Conservation (phyloP, 2,329 filamentous ascomycete species). For the Magnaporthales sp. region DNA sequence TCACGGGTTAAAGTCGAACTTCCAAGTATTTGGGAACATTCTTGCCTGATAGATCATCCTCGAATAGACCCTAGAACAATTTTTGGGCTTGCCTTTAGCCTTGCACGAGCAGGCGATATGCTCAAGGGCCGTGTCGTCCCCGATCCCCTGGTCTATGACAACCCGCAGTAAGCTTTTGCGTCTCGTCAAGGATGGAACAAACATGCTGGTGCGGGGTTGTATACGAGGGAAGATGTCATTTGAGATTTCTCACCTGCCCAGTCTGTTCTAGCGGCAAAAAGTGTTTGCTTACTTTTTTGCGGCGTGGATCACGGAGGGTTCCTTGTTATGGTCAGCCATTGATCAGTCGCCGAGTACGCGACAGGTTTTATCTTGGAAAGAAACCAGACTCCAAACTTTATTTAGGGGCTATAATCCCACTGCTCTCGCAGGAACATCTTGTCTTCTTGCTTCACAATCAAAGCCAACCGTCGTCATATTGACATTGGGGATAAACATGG, state of each 20-base stretch:
- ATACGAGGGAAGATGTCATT: neutral
- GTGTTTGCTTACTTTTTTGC: neutral
- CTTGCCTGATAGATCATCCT: too few species aligned
- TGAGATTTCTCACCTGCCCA: neutral
- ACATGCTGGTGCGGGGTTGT: neutral
- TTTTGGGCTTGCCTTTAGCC: too few species aligned
- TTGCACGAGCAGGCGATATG: too few species aligned
- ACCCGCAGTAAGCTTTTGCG: neutral
- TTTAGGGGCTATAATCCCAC: neutral
- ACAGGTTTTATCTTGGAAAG: neutral
- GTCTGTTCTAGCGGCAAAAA: neutral
- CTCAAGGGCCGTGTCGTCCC: too few species aligned
- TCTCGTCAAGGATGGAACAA: neutral
- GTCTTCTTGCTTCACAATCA: neutral
- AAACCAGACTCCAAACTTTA: neutral
- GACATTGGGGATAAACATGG: neutral
- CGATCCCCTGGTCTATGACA: too few species aligned
- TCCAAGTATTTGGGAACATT: too few species aligned
- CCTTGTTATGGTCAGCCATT: neutral
- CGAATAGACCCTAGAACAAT: too few species aligned
- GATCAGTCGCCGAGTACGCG: neutral
- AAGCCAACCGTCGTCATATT: neutral
- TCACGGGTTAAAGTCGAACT: too few species aligned
- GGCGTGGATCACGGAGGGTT: neutral
- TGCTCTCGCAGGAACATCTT: neutral